Evolutionary conservation across 1,284 basidiomycete genomes (phyloP).

Genomic region (Fistulina hepatica): DNA sequence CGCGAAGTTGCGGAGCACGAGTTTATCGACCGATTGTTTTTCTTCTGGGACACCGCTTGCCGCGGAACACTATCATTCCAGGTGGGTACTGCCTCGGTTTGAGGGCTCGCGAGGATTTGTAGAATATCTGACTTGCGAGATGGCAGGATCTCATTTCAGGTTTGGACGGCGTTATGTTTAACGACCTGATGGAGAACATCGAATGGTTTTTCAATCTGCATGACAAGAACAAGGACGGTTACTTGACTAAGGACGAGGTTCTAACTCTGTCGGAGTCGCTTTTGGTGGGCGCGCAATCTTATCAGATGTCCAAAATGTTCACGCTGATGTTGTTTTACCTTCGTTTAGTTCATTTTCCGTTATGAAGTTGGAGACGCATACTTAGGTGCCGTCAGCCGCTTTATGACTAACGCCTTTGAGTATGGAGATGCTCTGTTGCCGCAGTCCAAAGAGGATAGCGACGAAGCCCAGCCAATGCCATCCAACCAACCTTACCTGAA

Average conservation of each 20-base stretch:
- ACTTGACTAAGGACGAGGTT: constrained; percentile 92
- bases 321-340: constrained; percentile 2
- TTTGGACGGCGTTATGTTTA: constrained; percentile 87
- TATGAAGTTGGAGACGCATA: constrained; percentile 97
- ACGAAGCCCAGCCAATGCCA: constrained; percentile 39
- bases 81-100: constrained; percentile 26
- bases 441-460: constrained; percentile 33
- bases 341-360: constrained; percentile 85
- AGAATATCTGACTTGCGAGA: no score
- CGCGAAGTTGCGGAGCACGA: constrained; percentile 76
- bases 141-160: constrained; percentile 81
- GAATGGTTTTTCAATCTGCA: constrained; percentile 98
- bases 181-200: constrained; percentile 95
- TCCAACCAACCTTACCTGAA: constrained; percentile 83
- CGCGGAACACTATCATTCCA: constrained; percentile 80
- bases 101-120: constrained; percentile 5
- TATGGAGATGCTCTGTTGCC: constrained; percentile 81
- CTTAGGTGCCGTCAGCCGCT: constrained; percentile 87
- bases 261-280: constrained; percentile 91
- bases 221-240: constrained; percentile 93
- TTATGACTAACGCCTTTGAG: constrained; percentile 96
- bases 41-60: constrained; percentile 79
- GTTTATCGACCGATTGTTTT: constrained; percentile 75
- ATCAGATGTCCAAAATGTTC: constrained; percentile 21
- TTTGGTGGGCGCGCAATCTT: no score